phyloP scores from a whole-genome alignment of 108 stramenopile species.

The Nannochloropsis granulata region DNA sequence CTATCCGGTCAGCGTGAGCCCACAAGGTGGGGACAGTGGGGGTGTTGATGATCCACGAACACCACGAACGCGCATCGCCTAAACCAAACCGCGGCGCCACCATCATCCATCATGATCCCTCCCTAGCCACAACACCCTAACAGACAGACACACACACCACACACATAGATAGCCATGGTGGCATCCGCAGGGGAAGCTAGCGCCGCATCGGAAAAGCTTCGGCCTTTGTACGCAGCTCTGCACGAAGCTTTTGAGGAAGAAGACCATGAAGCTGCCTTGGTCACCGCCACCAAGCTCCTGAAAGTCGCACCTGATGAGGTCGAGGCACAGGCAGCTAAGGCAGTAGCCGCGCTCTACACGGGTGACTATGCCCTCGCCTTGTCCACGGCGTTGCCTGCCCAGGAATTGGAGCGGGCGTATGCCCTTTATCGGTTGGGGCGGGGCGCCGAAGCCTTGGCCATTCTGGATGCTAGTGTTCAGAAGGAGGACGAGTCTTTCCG shows the following conservation, averaged over 20 bases:
- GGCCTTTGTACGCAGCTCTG: background rate
- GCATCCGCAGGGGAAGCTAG: background rate
- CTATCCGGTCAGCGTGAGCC: too few relatives aligned
- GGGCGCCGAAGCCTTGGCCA: constrained; percentile 13
- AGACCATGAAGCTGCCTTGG: background rate
- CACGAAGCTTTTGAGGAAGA: background rate
- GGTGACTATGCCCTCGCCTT: background rate
- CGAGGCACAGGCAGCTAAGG: background rate
- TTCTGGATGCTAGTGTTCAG: background rate
- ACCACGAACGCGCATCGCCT: too few relatives aligned
- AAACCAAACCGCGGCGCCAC: too few relatives aligned
- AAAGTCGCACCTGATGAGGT: background rate
- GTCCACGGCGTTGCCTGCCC: background rate
- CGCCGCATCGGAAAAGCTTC: background rate
- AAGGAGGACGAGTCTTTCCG: background rate
- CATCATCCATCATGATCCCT: too few relatives aligned
- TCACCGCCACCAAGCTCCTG: background rate
- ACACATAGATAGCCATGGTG: too few relatives aligned
- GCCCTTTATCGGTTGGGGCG: constrained; percentile 7
- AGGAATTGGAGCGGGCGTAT: constrained; percentile 20
- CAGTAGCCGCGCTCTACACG: background rate
- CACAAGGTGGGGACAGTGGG: too few relatives aligned
- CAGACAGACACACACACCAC: too few relatives aligned
- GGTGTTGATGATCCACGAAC: too few relatives aligned
- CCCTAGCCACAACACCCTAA: too few relatives aligned